Evolutionary conservation across 2,329 filamentous ascomycete genomes (phyloP).

Genomic region (Penicillium oxalicum): DNA sequence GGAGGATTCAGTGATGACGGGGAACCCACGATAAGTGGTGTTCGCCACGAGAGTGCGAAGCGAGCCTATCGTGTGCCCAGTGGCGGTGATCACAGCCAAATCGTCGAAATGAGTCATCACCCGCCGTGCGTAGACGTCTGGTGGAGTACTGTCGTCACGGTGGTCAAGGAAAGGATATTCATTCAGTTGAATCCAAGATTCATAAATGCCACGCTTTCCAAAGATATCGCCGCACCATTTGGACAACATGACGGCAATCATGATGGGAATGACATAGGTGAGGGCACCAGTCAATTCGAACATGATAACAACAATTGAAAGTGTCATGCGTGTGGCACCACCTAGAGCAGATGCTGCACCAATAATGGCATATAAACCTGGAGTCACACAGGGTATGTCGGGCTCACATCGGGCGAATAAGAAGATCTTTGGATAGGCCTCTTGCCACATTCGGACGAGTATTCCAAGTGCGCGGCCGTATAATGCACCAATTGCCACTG

Average conservation of each 20-base stretch:
- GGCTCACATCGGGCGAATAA: conserved; percentile 76
- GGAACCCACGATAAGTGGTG: conserved; percentile 83
- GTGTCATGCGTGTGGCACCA: conserved; percentile 91
- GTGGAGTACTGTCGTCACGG: conserved; percentile 68
- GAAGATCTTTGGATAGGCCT: conserved; percentile 68
- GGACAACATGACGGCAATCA: conserved; percentile 96
- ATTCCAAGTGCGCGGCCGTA: conserved; percentile 86
- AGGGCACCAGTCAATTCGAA: conserved; percentile 96
- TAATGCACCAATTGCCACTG: conserved; percentile 90
- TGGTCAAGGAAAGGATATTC: conserved; percentile 95
- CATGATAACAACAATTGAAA: conserved; percentile 98
- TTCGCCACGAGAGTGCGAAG: conserved; percentile 64
- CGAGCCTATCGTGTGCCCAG: conserved; percentile 76
- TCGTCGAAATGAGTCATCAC: conserved; percentile 93
- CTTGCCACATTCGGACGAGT: conserved; percentile 80
- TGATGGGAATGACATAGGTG: conserved; percentile 94
- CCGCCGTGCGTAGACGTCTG: conserved; percentile 77
- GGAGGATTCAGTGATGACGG: conserved; percentile 72
- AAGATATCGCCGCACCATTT: conserved; percentile 99
- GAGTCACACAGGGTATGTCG: conserved; percentile 81
- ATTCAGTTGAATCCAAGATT: conserved; percentile 94
- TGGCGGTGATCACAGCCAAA: conserved; percentile 77
- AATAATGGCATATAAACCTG: conserved; percentile 93
- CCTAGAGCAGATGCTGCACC: conserved; percentile 91
- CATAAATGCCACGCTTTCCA: conserved; percentile 88